A percentile compares a stretch with the other conserved stretches of the same genome.
These are phyloP conservation scores for Pseudognaphalium luteoalbum DNA, from an alignment of 129 eudicot genomes.

Conservation along the genomic window DNA sequence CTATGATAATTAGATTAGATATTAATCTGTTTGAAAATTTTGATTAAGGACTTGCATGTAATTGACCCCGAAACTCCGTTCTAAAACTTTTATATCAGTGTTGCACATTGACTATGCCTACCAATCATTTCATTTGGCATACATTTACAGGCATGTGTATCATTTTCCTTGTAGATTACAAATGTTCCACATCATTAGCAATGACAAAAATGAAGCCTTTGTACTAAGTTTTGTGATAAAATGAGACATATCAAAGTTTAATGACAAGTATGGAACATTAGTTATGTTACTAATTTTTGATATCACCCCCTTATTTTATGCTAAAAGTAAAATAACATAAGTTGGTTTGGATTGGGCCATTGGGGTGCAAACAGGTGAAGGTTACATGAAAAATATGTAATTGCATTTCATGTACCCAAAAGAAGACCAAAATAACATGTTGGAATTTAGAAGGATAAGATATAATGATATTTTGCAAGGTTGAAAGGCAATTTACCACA, in stretches of 20 bases:
- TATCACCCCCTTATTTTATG: neutral
- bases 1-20: too few species aligned
- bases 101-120: too few species aligned
- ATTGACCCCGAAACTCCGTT: too few species aligned
- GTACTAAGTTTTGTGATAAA: neutral
- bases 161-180: too few species aligned
- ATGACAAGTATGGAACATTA: neutral
- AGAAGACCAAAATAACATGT: neutral
- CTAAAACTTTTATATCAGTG: neutral
- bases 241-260: neutral
- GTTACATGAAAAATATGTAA: neutral
- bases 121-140: too few species aligned
- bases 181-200: neutral
- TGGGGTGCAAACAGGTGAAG: neutral
- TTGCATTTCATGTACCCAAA: neutral
- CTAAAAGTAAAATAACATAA: neutral
- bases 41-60: neutral
- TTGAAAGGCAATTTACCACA: constrained; percentile 23
- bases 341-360: neutral
- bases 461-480: constrained; percentile 19
- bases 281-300: neutral
- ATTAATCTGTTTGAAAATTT: too few species aligned
- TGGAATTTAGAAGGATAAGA: constrained; percentile 15
- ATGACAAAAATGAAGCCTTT: neutral
- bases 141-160: too few species aligned